These are phyloP conservation scores for Cucumis hystrix DNA, from an alignment of 306 rosid species.

Conservation along the genomic window DNA sequence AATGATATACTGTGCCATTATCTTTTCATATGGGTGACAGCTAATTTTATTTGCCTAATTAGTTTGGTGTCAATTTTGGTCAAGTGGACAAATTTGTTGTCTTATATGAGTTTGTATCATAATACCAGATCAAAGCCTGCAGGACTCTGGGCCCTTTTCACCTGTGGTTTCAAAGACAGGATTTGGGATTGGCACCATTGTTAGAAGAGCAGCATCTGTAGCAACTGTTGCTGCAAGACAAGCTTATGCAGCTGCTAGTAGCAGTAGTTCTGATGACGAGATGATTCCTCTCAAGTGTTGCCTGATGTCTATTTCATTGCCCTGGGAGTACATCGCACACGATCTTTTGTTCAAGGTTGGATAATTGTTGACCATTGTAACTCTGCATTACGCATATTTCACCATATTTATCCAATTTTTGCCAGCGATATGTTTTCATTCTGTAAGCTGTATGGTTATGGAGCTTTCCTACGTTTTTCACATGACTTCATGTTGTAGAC, in stretches of 20 bases:
- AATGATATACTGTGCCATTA: not conserved
- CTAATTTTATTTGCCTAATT: not conserved
- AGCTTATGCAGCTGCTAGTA: conserved; percentile 78
- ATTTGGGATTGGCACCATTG: conserved; percentile 64
- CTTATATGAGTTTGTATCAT: conserved; percentile 16
- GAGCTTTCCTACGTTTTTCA: not conserved
- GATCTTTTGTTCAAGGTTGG: conserved; percentile 95
- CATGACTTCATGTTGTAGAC: not conserved
- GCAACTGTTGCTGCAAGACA: conserved; percentile 86
- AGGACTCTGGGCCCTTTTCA: conserved; percentile 63
- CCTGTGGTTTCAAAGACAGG: conserved; percentile 73
- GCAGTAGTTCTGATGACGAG: conserved; percentile 50
- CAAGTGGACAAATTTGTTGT: conserved; percentile 10
- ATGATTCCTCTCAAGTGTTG: conserved; percentile 88
- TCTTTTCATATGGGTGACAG: not conserved
- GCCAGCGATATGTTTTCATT: not conserved
- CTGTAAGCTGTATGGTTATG: not conserved
- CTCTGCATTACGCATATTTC: not conserved
- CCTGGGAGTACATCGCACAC: conserved; percentile 88
- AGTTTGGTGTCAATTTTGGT: not conserved
- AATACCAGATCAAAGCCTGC: conserved; percentile 80
- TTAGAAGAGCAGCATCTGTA: conserved; percentile 75
- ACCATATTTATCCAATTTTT: not conserved
- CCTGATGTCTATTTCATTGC: conserved; percentile 89
- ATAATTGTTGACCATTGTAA: not conserved